Evolutionary conservation across 306 rosid genomes (phyloP).

Genomic region (Cucurbita pepo): DNA sequence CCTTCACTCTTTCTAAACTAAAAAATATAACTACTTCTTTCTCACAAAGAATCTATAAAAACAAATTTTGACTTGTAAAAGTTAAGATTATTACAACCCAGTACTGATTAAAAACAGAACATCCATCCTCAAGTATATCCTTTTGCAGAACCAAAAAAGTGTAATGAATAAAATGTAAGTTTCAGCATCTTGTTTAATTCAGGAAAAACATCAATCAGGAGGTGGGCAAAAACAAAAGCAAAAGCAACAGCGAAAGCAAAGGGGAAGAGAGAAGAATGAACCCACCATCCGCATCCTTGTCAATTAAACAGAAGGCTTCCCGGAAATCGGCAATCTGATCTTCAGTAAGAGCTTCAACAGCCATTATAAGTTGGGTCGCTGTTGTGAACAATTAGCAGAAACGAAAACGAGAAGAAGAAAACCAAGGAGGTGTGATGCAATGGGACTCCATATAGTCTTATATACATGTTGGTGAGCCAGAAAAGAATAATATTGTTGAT

Average conservation of each 20-base stretch:
- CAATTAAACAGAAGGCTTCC: conserved; percentile 36
- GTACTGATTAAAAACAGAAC: neutral
- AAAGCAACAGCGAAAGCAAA: neutral
- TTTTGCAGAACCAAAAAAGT: neutral
- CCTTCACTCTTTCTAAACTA: neutral
- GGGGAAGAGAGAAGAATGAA: neutral
- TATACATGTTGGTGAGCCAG: neutral
- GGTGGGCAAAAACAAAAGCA: neutral
- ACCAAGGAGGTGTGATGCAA: neutral
- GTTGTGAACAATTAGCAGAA: neutral
- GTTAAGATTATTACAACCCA: neutral
- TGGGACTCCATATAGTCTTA: neutral
- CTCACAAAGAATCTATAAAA: neutral
- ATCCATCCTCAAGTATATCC: neutral
- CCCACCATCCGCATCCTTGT: conserved; percentile 36
- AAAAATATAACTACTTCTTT: neutral
- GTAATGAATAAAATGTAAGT: neutral
- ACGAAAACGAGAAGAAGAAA: neutral
- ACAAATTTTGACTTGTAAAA: neutral
- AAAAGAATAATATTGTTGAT: neutral
- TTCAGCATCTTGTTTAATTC: neutral
- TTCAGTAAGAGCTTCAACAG: conserved; percentile 24
- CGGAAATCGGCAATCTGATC: conserved; percentile 31
- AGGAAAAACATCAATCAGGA: neutral
- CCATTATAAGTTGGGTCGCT: neutral